Base-by-base conservation (phyloP, 768 basidiomycete genomes). In the Pulveroboletus sp. region DNA sequence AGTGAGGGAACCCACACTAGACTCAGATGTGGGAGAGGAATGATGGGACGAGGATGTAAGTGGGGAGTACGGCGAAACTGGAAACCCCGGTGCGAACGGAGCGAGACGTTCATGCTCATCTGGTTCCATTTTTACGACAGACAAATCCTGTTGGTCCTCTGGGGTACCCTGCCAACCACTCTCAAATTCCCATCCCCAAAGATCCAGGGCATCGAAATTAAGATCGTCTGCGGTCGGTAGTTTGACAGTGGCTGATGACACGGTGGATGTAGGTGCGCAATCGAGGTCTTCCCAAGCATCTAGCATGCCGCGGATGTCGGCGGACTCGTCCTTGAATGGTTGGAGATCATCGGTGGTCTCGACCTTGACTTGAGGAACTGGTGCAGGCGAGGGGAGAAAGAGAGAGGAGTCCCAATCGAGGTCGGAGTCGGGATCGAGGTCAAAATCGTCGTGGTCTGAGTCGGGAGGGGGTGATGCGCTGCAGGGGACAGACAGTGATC, bases 381-480 rank as follows among this genome's bases (percentile, higher is more conserved):
- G 41, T 18, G 41, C 43, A 14, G 64, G 65, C 2, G 65, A 65
- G 4, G 63, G 53, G 8, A 44, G 45, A 39, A 57, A 62, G 28
- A 54, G 35, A 18, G 62, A 61, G 10, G 78, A 78, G 58, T 84
- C 82, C 75, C 78, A 82, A 45, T 77, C 72, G 1, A 78, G 76
- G 47, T 84, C 83, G 0, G 72, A 74, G 56, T 86, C 83, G 6
- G 71, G 75, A 51, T 84, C 76, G 18, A 65, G 47, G 53, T 74
- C 82, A 51, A 77, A 75, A 53, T 82, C 64, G 14, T 67, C 70
- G 18, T 59, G 61, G 18, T 64, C 79, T 27, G 76, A 86, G 57
- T 88, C 84, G 4, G 86, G 86, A 11, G 86, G 86, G 1, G 81
- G 84, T 0, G 86, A 85, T 11, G 80, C 79, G 37, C 78, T 82